A percentile compares a stretch with the other conserved stretches of the same genome.
Evolutionary conservation across 2,329 filamentous ascomycete species (phyloP).

Genomic region (Alternaria sp.): DNA sequence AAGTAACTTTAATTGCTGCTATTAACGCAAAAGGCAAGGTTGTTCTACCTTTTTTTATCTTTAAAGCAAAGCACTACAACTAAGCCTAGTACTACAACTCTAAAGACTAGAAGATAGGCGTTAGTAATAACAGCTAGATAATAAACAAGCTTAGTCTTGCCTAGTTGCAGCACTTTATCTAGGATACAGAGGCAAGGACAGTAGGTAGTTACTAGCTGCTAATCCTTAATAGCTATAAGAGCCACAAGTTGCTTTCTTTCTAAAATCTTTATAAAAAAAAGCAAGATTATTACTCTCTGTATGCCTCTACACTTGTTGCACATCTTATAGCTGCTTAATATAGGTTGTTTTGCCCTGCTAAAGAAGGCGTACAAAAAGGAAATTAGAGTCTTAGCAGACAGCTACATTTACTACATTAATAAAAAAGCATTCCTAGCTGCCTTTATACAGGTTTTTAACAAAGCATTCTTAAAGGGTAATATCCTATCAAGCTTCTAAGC

Average conservation of each 20-base stretch:
- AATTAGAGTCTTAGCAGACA: not conserved
- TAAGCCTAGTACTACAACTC: constrained; percentile 10
- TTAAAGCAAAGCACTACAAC: constrained; percentile 18
- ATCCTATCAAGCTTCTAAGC: no score
- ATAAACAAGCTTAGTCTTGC: not conserved
- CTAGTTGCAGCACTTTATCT: not conserved
- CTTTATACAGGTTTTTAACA: not conserved
- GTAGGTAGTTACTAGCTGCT: constrained; percentile 14
- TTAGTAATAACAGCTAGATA: no score
- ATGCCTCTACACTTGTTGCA: constrained; percentile 15
- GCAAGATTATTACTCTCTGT: constrained; percentile 12
- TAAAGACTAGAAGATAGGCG: not conserved
- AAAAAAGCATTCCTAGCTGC: not conserved
- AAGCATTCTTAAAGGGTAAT: not conserved
- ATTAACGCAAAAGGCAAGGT: constrained; percentile 21
- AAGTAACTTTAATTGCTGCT: constrained; percentile 19
- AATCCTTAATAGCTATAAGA: constrained; percentile 23
- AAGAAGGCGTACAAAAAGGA: constrained; percentile 46
- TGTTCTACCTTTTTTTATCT: constrained; percentile 23
- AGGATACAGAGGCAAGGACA: constrained; percentile 6
- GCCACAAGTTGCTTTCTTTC: constrained; percentile 13
- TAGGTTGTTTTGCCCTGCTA: constrained; percentile 42
- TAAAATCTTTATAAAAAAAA: constrained; percentile 1
- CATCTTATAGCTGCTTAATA: constrained; percentile 31
- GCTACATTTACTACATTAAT: not conserved